Percentiles rank a stretch among this genome's conserved stretches.
These are phyloP conservation scores for Neocatenulostroma microsporum DNA, from an alignment of 2,329 filamentous ascomycete genomes.

Conservation along the genomic window DNA sequence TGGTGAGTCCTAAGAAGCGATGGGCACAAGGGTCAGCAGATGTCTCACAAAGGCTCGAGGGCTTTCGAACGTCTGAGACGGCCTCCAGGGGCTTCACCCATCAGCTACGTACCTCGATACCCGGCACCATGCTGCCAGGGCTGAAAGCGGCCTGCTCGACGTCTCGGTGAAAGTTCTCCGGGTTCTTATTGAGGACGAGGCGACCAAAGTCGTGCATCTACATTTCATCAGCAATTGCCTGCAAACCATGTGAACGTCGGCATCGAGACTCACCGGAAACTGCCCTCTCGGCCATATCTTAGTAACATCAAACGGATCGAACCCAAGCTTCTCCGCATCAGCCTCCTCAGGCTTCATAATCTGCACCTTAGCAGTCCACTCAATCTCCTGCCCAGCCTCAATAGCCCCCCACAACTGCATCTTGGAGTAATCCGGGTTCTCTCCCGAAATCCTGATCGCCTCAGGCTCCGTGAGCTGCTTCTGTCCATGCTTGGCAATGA, in stretches of 20 bases:
- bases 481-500: slow-evolving; percentile 39
- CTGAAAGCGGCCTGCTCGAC: slow-evolving; percentile 48
- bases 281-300: slow-evolving; percentile 45
- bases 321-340: slow-evolving; percentile 42
- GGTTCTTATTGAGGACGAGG: slow-evolving; percentile 48
- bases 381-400: slow-evolving; percentile 34
- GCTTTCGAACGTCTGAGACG: too few relatives aligned
- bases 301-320: slow-evolving; percentile 48
- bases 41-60: too few relatives aligned
- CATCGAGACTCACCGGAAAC: too few relatives aligned
- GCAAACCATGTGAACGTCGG: too few relatives aligned
- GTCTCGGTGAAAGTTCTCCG: slow-evolving; percentile 46
- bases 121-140: slow-evolving; percentile 45
- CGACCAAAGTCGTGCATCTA: slow-evolving; percentile 45
- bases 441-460: slow-evolving; percentile 39
- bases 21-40: too few relatives aligned
- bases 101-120: too few relatives aligned
- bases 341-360: slow-evolving; percentile 42
- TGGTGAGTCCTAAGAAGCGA: slow-evolving; percentile 38
- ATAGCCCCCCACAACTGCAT: slow-evolving; percentile 40
- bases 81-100: too few relatives aligned
- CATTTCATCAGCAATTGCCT: too few relatives aligned
- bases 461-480: slow-evolving; percentile 40
- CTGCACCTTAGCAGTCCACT: slow-evolving; percentile 41
- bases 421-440: slow-evolving; percentile 47